Evolutionary conservation across 2,329 filamentous ascomycete genomes (phyloP).

Genomic region (Colletotrichum kahawae): DNA sequence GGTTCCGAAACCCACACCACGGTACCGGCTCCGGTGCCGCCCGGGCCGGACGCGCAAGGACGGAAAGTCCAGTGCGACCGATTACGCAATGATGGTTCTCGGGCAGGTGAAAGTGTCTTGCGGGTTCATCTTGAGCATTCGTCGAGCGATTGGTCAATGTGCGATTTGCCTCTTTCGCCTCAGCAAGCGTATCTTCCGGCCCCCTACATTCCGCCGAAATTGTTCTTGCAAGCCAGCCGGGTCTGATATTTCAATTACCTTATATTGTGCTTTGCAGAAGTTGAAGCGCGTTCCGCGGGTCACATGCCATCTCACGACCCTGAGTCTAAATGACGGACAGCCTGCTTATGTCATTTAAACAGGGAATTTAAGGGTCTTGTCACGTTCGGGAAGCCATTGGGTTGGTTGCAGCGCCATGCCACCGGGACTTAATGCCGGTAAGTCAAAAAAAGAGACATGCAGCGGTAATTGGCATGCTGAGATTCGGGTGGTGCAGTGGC

Average conservation of each 20-base stretch:
- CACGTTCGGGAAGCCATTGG: background rate
- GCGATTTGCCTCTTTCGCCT: background rate
- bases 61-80: background rate
- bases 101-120: background rate
- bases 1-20: background rate
- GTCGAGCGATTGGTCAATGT: background rate
- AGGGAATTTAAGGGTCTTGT: background rate
- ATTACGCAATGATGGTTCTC: background rate
- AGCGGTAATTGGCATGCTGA: background rate
- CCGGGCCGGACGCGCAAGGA: background rate
- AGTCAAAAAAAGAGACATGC: background rate
- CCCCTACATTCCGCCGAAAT: background rate
- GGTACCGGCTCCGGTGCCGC: background rate
- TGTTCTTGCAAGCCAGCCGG: background rate
- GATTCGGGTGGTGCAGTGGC: background rate
- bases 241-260: background rate
- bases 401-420: background rate
- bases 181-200: background rate
- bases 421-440: constrained; percentile 2
- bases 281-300: background rate
- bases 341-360: background rate
- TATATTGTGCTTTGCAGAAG: background rate
- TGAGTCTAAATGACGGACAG: background rate
- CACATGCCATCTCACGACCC: background rate
- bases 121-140: background rate